These are phyloP conservation scores for Metschnikowia arizonensis DNA, from an alignment of 805 yeast species.

Conservation along the genomic window DNA sequence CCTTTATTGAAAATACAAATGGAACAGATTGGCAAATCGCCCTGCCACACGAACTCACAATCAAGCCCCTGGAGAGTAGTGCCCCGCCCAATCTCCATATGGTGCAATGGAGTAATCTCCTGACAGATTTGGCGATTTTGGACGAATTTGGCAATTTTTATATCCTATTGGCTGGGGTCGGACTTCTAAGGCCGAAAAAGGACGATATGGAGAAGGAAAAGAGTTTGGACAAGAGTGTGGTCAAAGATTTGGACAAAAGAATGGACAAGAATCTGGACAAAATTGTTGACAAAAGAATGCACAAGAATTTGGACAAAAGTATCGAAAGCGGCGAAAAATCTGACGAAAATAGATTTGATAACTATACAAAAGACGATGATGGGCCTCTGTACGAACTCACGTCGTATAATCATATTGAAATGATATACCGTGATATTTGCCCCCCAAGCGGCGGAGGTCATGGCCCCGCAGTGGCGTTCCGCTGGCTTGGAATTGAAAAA, in stretches of 20 bases:
- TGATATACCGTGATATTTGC: slow-evolving; percentile 42
- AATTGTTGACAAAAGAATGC: background rate
- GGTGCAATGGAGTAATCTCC: slow-evolving; percentile 72
- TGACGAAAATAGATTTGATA: too few species aligned
- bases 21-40: slow-evolving; percentile 81
- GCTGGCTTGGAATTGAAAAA: slow-evolving; percentile 75
- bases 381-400: slow-evolving; percentile 43
- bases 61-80: slow-evolving; percentile 26
- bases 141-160: slow-evolving; percentile 65
- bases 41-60: slow-evolving; percentile 39
- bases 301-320: too few species aligned
- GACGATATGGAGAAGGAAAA: background rate
- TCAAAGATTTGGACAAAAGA: background rate
- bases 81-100: slow-evolving; percentile 34
- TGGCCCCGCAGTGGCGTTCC: slow-evolving; percentile 41
- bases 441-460: slow-evolving; percentile 10
- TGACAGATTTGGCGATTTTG: slow-evolving; percentile 75
- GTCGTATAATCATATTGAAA: slow-evolving; percentile 43
- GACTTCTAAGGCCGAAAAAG: slow-evolving; percentile 20
- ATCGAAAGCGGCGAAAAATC: too few species aligned
- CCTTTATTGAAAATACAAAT: slow-evolving; percentile 68
- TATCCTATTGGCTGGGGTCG: slow-evolving; percentile 41
- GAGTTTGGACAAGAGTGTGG: background rate
- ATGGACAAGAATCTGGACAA: background rate
- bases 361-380: background rate